phyloP scores from a whole-genome alignment of 2,329 filamentous ascomycete genomes.

The Penicillium concentricum region DNA sequence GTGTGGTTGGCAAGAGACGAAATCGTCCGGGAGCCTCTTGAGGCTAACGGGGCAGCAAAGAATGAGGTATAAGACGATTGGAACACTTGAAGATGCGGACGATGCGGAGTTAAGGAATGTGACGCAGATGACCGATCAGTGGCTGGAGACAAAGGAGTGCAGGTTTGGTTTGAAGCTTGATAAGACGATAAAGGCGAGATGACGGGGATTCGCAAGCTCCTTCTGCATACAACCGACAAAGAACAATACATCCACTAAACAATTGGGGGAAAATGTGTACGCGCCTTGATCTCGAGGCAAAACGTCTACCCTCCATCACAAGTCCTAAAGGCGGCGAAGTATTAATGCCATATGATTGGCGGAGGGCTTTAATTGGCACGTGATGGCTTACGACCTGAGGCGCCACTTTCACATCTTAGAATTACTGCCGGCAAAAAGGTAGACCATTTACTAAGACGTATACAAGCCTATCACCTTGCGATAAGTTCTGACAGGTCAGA shows the following conservation, averaged over 20 bases:
- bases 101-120: slow-evolving; percentile 13
- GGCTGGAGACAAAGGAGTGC: slow-evolving; percentile 4
- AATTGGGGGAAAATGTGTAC: slow-evolving; percentile 5
- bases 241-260: slow-evolving; percentile 36
- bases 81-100: neutral
- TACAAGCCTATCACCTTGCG: neutral
- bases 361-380: neutral
- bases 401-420: neutral
- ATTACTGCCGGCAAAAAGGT: neutral
- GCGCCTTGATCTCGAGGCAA: slow-evolving; percentile 5
- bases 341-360: neutral
- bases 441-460: neutral
- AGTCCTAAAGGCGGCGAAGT: neutral
- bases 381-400: neutral
- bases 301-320: neutral
- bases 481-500: neutral
- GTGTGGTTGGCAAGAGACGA: slow-evolving; percentile 9
- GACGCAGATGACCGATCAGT: slow-evolving; percentile 12
- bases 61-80: slow-evolving; percentile 1
- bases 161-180: neutral
- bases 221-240: slow-evolving; percentile 30
- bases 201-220: slow-evolving; percentile 28
- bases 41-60: slow-evolving; percentile 9
- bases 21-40: slow-evolving; percentile 15
- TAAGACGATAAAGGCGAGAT: neutral